Base-by-base conservation (phyloP, 805 yeast species). In the Barnettozyma siamensis region DNA sequence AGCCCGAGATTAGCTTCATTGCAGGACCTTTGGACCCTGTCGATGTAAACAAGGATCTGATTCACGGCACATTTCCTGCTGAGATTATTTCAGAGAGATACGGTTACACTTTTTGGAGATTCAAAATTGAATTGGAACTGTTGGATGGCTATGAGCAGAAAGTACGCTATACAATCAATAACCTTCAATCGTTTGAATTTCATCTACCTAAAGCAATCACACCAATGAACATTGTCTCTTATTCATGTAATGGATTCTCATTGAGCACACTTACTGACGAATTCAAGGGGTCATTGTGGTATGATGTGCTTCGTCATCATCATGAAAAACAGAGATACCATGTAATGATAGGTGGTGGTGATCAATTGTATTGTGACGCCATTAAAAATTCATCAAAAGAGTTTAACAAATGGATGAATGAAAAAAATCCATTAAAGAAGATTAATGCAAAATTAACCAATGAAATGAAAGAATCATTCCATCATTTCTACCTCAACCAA, bases 291-390 rank as follows among this genome's bases (percentile, higher is more conserved):
- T 80, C 86, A 2, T 62, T 93, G 48, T 91, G 98, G 98, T 70
- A 67, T 31, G 97, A 93, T 57, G 94, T 91, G 3, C 53, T 89
- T 51, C 67, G 72, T 21, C 76, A 77, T 45, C 96, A 91, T 56
- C 60, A 66, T 15, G 51, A 60, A 7, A 66, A 70, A 31, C 76
- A 75, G 31, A 75, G 71, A 32, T 87, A 87, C 63, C 96, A 91
- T 60, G 97, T 88, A 5, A 89, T 91, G 95, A 67, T 93, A 23
- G 98, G 98, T 23, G 98, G 98, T 39, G 99, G 99, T 26, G 99
- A 91, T 63, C 99, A 91, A 64, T 73, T 91, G 38, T 91, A 91
- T 60, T 79, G 89, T 39, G 99, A 91, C 63, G 71, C 87, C 2
- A 78, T 91, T 50, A 84, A 83, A 59, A 49, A 71, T 17, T 68